These are phyloP conservation scores for Quercus alba DNA, from an alignment of 306 rosid species.

Conservation along the genomic window DNA sequence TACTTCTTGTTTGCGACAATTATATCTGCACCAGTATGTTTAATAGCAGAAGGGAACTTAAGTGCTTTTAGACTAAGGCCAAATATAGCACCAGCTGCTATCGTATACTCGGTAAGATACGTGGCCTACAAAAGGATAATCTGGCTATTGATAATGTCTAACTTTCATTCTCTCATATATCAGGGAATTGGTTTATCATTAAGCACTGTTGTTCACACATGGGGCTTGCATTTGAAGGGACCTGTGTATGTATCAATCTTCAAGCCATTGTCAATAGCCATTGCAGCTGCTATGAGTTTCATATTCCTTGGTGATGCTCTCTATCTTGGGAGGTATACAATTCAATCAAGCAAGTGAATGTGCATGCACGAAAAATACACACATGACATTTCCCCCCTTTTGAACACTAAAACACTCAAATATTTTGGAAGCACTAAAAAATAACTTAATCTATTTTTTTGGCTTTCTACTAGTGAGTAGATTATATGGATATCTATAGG, in stretches of 20 bases:
- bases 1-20: conserved; percentile 42
- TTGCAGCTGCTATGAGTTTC: conserved; percentile 32
- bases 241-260: conserved; percentile 21
- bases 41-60: conserved; percentile 39
- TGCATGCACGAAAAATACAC: too few relatives aligned
- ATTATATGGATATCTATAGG: too few relatives aligned
- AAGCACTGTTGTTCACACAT: conserved; percentile 33
- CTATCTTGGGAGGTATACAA: conserved; percentile 26
- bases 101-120: conserved; percentile 40
- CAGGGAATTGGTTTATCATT: conserved; percentile 31
- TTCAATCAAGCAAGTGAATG: background rate
- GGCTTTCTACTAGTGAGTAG: too few relatives aligned
- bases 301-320: conserved; percentile 33
- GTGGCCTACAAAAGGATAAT: background rate
- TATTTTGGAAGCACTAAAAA: background rate
- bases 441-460: too few relatives aligned
- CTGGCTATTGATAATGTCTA: background rate
- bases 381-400: too few relatives aligned
- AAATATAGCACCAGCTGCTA: conserved; percentile 29
- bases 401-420: too few relatives aligned
- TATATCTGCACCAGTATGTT: conserved; percentile 40
- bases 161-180: background rate
- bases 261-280: conserved; percentile 34
- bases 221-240: conserved; percentile 23
- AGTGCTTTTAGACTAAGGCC: conserved; percentile 42